phyloP scores from a whole-genome alignment of 352 stramenopile genomes.

The Globisporangium viniferum region DNA sequence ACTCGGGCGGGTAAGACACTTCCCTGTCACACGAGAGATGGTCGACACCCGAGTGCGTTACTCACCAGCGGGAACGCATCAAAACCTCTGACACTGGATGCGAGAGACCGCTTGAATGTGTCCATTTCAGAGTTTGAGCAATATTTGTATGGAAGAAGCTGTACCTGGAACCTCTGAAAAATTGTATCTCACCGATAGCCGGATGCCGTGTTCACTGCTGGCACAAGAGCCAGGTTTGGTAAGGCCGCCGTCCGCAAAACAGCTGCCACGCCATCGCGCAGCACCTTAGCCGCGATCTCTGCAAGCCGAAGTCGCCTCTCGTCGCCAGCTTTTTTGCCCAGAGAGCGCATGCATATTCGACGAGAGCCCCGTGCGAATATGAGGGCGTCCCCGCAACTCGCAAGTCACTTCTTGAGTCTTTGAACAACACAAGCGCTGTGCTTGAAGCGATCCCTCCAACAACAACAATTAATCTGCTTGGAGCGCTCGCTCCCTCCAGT shows the following conservation, averaged over 20 bases:
- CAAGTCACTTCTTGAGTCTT: not conserved
- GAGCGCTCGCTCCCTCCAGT: not conserved
- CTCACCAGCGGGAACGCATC: not conserved
- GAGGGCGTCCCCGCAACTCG: not conserved
- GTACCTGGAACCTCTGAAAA: not conserved
- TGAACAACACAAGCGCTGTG: not conserved
- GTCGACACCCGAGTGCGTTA: constrained; percentile 5
- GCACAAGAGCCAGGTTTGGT: constrained; percentile 3
- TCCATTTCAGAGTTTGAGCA: not conserved
- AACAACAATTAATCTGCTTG: not conserved
- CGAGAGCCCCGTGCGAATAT: not conserved
- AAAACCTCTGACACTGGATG: not conserved
- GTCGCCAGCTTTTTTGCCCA: not conserved
- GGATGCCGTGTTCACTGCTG: not conserved
- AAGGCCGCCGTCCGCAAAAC: not conserved
- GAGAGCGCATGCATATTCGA: not conserved
- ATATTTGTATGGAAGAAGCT: not conserved
- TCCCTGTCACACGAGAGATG: constrained; percentile 9
- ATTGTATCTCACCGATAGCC: not conserved
- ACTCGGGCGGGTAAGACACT: not conserved
- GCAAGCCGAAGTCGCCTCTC: not conserved
- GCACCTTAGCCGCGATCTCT: constrained; percentile 7
- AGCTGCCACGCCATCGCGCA: not conserved
- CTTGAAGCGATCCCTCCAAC: not conserved
- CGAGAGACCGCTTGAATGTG: not conserved